A percentile compares a stretch with the other conserved stretches of the same genome.
Evolutionary conservation across 2,329 filamentous ascomycete genomes (phyloP).

Genomic region (Aspergillus hiratsukae): DNA sequence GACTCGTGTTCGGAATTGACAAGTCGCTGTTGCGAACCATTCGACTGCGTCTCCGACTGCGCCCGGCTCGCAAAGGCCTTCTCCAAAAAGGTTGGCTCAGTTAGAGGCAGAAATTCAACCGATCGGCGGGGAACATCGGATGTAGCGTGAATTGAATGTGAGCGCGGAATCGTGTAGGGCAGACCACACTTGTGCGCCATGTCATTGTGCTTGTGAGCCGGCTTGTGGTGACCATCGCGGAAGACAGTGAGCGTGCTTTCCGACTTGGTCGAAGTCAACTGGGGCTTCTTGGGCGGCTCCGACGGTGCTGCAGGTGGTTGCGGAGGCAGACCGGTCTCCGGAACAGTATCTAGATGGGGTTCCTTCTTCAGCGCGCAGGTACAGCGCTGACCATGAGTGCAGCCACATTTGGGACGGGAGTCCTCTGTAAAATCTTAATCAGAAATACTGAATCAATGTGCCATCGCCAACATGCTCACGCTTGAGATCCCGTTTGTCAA

Average conservation of each 20-base stretch:
- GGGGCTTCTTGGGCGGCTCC: constrained; percentile 50
- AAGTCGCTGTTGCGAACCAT: constrained; percentile 30
- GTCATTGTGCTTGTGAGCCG: constrained; percentile 61
- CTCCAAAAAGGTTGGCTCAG: constrained; percentile 28
- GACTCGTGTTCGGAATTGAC: constrained; percentile 46
- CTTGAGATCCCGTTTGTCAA: constrained; percentile 35
- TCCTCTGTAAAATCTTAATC: constrained; percentile 32
- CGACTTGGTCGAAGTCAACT: constrained; percentile 54
- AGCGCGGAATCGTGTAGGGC: constrained; percentile 59
- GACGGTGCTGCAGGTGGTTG: constrained; percentile 37
- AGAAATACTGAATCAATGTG: constrained; percentile 25
- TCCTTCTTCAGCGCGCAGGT: constrained; percentile 60
- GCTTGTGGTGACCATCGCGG: constrained; percentile 61
- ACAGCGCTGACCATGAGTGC: constrained; percentile 57
- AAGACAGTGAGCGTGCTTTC: constrained; percentile 59
- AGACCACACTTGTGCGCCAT: constrained; percentile 58
- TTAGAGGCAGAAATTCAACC: constrained; percentile 48
- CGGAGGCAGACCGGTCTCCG: constrained; percentile 43
- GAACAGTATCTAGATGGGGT: constrained; percentile 46
- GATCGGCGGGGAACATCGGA: constrained; percentile 47
- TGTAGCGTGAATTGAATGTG: constrained; percentile 47
- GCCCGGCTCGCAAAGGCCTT: constrained; percentile 22
- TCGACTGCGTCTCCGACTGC: constrained; percentile 28
- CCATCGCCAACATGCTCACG: constrained; percentile 33
- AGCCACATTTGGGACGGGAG: constrained; percentile 42